phyloP scores from a whole-genome alignment of 2,329 filamentous ascomycete genomes.

The Periglandula ipomoeae region DNA sequence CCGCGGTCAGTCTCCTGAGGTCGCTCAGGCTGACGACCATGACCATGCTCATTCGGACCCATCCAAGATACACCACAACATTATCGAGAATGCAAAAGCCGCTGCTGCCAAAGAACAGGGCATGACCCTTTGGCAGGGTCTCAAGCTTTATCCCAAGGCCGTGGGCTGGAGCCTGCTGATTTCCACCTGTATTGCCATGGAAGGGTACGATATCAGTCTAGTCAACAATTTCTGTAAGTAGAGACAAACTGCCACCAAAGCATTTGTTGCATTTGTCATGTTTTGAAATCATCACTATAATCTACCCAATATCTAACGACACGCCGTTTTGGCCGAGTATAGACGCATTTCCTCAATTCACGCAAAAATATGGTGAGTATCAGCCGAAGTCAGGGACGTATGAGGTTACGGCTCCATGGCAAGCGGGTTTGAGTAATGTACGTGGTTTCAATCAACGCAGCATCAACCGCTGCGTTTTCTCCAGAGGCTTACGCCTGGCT shows the following conservation, averaged over 20 bases:
- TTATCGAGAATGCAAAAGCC: conserved; percentile 26
- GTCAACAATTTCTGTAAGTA: conserved; percentile 67
- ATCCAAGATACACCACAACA: conserved; percentile 17
- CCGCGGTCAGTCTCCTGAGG: conserved; percentile 8
- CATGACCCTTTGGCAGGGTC: conserved; percentile 67
- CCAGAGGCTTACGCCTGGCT: background rate
- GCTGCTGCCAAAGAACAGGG: conserved; percentile 54
- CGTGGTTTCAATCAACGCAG: conserved; percentile 14
- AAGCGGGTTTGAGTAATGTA: conserved; percentile 49
- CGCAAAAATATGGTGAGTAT: conserved; percentile 45
- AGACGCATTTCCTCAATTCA: conserved; percentile 49
- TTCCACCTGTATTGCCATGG: conserved; percentile 87
- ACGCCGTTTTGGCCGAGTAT: conserved; percentile 6
- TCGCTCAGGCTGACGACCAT: conserved; percentile 8
- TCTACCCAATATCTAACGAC: background rate
- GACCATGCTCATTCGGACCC: conserved; percentile 12
- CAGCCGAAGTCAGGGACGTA: conserved; percentile 33
- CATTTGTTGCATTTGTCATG: background rate
- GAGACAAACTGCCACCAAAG: too few relatives aligned
- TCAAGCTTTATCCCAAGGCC: conserved; percentile 79
- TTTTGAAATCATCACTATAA: too few relatives aligned
- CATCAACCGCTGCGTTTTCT: background rate
- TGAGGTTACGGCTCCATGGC: conserved; percentile 52
- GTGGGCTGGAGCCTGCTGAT: conserved; percentile 77
- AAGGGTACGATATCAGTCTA: conserved; percentile 75